phyloP scores from a whole-genome alignment of 2,329 filamentous ascomycete genomes.

The Didymella arachidicola region DNA sequence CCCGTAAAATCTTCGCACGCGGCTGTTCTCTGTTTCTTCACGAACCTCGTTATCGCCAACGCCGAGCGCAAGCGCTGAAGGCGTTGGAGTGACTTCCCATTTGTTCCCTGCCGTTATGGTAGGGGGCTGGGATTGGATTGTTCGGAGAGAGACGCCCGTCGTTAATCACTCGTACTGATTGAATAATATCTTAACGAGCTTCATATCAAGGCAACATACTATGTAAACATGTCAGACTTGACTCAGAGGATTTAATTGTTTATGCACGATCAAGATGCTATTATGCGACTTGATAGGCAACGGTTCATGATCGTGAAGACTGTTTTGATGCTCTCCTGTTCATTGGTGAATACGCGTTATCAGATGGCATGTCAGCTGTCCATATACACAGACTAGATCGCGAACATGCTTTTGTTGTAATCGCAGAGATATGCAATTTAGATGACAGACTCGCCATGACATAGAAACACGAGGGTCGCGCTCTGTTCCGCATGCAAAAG shows the following conservation, averaged over 20 bases:
- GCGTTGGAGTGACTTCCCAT: conserved; percentile 47
- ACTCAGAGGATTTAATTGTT: not conserved
- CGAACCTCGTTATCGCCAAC: conserved; percentile 53
- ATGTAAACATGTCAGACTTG: conserved; percentile 1
- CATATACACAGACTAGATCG: not conserved
- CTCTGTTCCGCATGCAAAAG: conserved; percentile 19
- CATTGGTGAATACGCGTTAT: not conserved
- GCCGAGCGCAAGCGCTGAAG: conserved; percentile 46
- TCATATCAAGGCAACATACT: conserved; percentile 63
- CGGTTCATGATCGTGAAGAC: too few relatives aligned
- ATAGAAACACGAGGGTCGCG: not conserved
- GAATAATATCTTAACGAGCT: conserved; percentile 54
- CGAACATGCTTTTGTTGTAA: not conserved
- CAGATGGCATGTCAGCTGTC: not conserved
- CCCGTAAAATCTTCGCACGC: conserved; percentile 46
- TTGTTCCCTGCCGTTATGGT: conserved; percentile 52
- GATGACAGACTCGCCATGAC: not conserved
- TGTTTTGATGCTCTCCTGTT: not conserved
- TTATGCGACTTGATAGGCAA: not conserved
- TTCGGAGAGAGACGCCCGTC: conserved; percentile 60
- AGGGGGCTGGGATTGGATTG: conserved; percentile 47
- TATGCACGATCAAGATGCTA: not conserved
- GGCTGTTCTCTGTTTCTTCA: conserved; percentile 32
- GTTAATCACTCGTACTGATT: conserved; percentile 61
- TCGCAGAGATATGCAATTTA: not conserved